phyloP scores from a whole-genome alignment of 2,329 filamentous ascomycete genomes.

The Pseudocercospora macadamiae region DNA sequence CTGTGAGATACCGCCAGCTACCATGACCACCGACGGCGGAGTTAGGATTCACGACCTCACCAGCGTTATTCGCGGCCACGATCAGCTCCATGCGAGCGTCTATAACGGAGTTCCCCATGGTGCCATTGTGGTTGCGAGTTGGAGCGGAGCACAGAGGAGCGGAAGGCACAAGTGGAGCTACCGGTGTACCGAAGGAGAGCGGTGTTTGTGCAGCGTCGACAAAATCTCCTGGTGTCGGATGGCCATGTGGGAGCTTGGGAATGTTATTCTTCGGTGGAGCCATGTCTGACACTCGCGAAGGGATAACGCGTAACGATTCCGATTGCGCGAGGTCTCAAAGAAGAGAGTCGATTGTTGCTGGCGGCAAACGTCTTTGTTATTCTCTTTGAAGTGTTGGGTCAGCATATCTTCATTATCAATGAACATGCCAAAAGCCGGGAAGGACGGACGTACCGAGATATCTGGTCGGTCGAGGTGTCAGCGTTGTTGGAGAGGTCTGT shows the following conservation, averaged over 20 bases:
- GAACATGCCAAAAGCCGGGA: too few species aligned
- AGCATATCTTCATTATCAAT: background rate
- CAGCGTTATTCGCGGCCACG: background rate
- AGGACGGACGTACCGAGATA: background rate
- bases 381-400: background rate
- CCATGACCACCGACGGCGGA: background rate
- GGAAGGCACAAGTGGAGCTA: too few species aligned
- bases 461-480: background rate
- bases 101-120: background rate
- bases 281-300: too few species aligned
- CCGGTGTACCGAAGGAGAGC: background rate
- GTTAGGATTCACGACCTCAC: background rate
- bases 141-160: too few species aligned
- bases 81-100: background rate
- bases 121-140: background rate
- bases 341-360: background rate
- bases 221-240: background rate
- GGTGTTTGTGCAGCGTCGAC: background rate
- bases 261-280: too few species aligned
- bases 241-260: too few species aligned
- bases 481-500: background rate
- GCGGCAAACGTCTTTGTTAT: background rate
- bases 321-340: too few species aligned
- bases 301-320: too few species aligned
- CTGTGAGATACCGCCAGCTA: background rate